These are phyloP conservation scores for Phytopythium delawarense DNA, from an alignment of 352 stramenopile genomes.

Conservation along the genomic window DNA sequence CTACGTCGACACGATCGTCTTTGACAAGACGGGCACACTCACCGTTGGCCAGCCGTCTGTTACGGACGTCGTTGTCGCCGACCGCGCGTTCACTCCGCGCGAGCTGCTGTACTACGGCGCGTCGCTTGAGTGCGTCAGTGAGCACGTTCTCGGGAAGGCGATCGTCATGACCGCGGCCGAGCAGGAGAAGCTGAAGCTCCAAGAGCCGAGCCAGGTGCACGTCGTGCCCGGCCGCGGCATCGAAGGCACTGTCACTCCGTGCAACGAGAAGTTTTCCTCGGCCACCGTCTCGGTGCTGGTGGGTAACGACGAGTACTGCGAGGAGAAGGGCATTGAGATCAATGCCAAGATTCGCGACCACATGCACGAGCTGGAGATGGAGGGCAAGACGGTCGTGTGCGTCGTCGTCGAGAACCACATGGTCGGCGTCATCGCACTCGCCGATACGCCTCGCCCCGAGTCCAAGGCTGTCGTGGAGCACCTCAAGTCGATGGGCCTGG, in stretches of 20 bases:
- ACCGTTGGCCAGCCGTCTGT: constrained; percentile 82
- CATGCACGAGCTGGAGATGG: constrained; percentile 81
- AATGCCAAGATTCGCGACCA: constrained; percentile 52
- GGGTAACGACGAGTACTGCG: constrained; percentile 75
- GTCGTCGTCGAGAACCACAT: constrained; percentile 69
- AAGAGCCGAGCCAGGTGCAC: constrained; percentile 69
- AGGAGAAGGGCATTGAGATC: constrained; percentile 73
- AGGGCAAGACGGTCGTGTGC: constrained; percentile 83
- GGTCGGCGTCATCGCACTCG: constrained; percentile 70
- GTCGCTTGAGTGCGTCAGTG: constrained; percentile 79
- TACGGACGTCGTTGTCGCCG: constrained; percentile 68
- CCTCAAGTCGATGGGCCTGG: constrained; percentile 75
- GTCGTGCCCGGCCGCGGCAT: constrained; percentile 79
- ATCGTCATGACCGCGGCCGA: constrained; percentile 78
- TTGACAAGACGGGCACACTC: constrained; percentile 93
- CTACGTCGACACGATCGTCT: constrained; percentile 87
- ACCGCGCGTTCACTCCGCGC: constrained; percentile 53
- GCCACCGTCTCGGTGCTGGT: constrained; percentile 52
- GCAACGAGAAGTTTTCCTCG: constrained; percentile 11
- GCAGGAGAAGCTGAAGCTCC: constrained; percentile 66
- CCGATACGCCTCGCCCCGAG: constrained; percentile 72
- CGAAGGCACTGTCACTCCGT: constrained; percentile 43
- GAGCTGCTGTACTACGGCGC: constrained; percentile 79
- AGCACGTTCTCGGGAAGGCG: constrained; percentile 81
- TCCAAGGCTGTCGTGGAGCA: constrained; percentile 64